A percentile compares a stretch with the other conserved stretches of the same genome.
phyloP scores from a whole-genome alignment of 2,329 filamentous ascomycete species.

The Dryadomyces quercivorus region DNA sequence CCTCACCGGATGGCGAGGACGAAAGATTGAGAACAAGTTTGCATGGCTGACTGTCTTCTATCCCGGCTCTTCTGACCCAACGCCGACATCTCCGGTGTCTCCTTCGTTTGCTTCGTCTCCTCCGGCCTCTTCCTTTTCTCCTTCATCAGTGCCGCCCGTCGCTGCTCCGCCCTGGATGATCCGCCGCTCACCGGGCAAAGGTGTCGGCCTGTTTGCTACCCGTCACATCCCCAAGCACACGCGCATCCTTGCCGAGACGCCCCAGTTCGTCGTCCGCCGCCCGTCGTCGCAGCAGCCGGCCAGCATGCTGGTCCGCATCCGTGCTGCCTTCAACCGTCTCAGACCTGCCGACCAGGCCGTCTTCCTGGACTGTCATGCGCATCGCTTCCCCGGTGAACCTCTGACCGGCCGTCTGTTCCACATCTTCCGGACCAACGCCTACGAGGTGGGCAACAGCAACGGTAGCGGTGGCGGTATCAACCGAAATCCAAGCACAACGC shows the following conservation, averaged over 20 bases:
- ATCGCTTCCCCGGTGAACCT: slow-evolving; percentile 13
- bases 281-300: slow-evolving; percentile 9
- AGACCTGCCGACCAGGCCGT: slow-evolving; percentile 15
- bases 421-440: slow-evolving; percentile 29
- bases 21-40: neutral
- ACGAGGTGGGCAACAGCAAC: slow-evolving; percentile 14
- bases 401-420: slow-evolving; percentile 13
- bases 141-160: neutral
- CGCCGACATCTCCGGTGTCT: neutral
- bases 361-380: slow-evolving; percentile 19
- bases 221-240: slow-evolving; percentile 22
- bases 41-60: neutral
- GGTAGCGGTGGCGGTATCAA: neutral
- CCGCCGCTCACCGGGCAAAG: slow-evolving; percentile 20
- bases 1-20: neutral
- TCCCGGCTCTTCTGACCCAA: too few species aligned
- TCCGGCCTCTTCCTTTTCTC: neutral
- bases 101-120: neutral
- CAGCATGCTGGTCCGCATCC: slow-evolving; percentile 21
- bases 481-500: too few species aligned
- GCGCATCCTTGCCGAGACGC: slow-evolving; percentile 24
- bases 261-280: slow-evolving; percentile 22
- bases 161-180: neutral
- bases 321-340: slow-evolving; percentile 10
- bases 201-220: slow-evolving; percentile 27